Evolutionary conservation across 2,329 filamentous ascomycete genomes (phyloP), one percentile per base, ranked within the genome.

Genomic region (Leptographium lundbergii): DNA sequence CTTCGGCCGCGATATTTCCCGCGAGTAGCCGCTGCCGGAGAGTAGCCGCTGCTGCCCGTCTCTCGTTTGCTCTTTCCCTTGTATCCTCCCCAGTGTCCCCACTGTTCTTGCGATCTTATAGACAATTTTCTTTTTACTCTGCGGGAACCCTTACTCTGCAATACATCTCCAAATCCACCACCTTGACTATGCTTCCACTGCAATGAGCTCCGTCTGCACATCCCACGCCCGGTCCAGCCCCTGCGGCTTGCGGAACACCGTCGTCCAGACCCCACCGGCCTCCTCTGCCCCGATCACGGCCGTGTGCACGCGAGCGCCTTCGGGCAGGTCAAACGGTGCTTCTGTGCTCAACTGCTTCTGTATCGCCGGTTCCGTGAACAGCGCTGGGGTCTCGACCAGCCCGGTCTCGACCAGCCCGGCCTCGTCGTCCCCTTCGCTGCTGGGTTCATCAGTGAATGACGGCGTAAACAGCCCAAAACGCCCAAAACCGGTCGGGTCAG

Each of bases 1-100:
- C 61, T 99, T 99, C 70, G 94, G 94, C 63, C 91, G 94, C 72
- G 94, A 99, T 69, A 89, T 97, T 57, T 92, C 89, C 52, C 82
- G 89, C 68, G 89, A 92, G 75, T 91, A 84, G 71, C 19, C 52
- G 27, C 11, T 10, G 19, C 24, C n/a, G n/a, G n/a, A n/a, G 89
- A 92, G 75, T 91, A 84, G 71, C 19, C 52, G 27, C 11, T 10
- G 19, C 24, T 10, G 5, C 19, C 29, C 17, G 25, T 27, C 19
- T 51, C 25, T 29, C 24, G 17, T 48, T 48, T 48, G 45, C 45
- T 25, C n/a, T 24, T 47, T 47, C n/a, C 45, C 19, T 48, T n/a
- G n/a, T n/a, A n/a, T n/a, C n/a, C n/a, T n/a, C n/a, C n/a, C n/a
- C n/a, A n/a, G n/a, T n/a, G n/a, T 34, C 32, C 32, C 5, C 10